Percentiles rank a stretch among this genome's conserved stretches.
Conservation (phyloP, 371 early-diverging fungal genomes). For the Mucor sp. region DNA sequence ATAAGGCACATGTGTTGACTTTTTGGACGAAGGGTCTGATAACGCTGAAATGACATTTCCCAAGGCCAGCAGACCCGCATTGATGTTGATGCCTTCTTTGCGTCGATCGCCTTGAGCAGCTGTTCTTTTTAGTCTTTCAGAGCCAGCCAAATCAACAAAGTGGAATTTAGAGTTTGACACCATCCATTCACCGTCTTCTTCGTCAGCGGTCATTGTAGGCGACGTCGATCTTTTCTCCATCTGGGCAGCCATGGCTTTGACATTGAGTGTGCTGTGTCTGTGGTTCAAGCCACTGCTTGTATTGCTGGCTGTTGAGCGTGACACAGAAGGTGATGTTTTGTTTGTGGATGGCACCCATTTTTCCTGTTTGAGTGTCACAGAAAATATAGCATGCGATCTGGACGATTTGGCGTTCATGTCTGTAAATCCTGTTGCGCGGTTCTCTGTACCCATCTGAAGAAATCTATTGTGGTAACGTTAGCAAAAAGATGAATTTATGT, state of each 20-base stretch:
- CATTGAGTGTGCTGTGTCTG: conserved; percentile 38
- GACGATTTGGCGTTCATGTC: conserved; percentile 97
- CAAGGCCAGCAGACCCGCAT: conserved; percentile 96
- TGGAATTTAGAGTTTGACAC: conserved; percentile 84
- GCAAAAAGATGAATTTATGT: not conserved
- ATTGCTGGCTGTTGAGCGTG: conserved; percentile 5
- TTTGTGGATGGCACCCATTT: conserved; percentile 46
- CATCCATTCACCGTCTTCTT: conserved; percentile 50
- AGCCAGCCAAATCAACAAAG: conserved; percentile 99
- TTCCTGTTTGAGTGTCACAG: conserved; percentile 81
- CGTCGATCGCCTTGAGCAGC: conserved; percentile 92
- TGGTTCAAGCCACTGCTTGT: conserved; percentile 4
- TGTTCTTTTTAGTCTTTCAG: conserved; percentile 96
- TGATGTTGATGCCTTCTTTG: conserved; percentile 98
- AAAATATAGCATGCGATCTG: conserved; percentile 98
- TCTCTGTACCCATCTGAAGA: conserved; percentile 79
- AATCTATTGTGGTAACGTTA: conserved; percentile 36
- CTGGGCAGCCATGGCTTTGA: conserved; percentile 39
- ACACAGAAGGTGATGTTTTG: not conserved
- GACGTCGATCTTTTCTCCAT: conserved; percentile 31
- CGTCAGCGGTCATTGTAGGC: conserved; percentile 11
- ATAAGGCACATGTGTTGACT: conserved; percentile 86
- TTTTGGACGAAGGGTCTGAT: conserved; percentile 65
- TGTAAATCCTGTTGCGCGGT: conserved; percentile 92
- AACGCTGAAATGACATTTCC: conserved; percentile 99